A percentile compares a stretch with the other conserved stretches of the same genome.
Conservation (phyloP, 2,329 filamentous ascomycete species). For the Fusarium albidum region DNA sequence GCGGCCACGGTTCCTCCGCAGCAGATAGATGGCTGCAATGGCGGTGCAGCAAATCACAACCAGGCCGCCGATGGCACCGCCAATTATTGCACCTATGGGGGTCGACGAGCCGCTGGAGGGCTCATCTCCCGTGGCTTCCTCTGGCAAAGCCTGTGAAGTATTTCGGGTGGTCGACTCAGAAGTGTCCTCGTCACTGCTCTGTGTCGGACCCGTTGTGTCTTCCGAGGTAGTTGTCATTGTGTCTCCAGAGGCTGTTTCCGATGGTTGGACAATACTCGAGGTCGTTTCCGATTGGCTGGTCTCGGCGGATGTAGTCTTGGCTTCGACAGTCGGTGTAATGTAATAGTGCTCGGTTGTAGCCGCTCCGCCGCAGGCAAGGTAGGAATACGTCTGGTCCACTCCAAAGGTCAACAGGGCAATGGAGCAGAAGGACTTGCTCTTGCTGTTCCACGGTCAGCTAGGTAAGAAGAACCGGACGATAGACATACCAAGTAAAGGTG, state of each 20-base stretch:
- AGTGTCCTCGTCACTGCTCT: conserved; percentile 2
- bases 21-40: conserved; percentile 16
- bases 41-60: conserved; percentile 44
- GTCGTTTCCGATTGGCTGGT: conserved; percentile 13
- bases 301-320: conserved; percentile 8
- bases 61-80: conserved; percentile 46
- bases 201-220: not conserved
- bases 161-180: conserved; percentile 2
- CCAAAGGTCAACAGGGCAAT: conserved; percentile 44
- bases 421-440: conserved; percentile 39
- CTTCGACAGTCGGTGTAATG: conserved; percentile 22
- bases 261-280: conserved; percentile 1
- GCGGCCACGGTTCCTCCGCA: not conserved
- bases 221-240: not conserved
- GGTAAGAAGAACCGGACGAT: not conserved
- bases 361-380: conserved; percentile 45
- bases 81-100: conserved; percentile 45
- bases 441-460: not conserved
- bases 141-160: not conserved
- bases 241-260: not conserved
- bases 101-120: conserved; percentile 11
- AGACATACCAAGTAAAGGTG: conserved; percentile 48
- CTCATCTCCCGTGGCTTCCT: not conserved
- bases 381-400: conserved; percentile 45
- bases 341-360: conserved; percentile 38